These are phyloP conservation scores for Carallia brachiata DNA, from an alignment of 345 rosid species.

Conservation along the genomic window DNA sequence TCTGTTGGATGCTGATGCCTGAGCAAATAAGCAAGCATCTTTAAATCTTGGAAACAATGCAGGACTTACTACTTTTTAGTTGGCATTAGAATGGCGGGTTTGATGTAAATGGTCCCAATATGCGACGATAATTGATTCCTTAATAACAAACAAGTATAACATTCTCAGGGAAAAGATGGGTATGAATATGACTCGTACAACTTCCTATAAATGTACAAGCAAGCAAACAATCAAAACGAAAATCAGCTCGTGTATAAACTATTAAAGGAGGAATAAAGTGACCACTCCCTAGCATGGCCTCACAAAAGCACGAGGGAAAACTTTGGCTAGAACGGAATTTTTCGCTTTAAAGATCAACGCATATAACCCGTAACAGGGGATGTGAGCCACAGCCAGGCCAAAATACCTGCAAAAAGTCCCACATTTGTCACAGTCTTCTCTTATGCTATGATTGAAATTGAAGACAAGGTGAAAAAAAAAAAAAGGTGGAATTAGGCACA, in stretches of 20 bases:
- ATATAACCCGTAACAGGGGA: constrained; percentile 75
- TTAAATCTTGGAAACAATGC: too few relatives aligned
- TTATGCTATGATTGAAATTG: too few relatives aligned
- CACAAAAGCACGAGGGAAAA: constrained; percentile 52
- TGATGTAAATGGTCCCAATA: too few relatives aligned
- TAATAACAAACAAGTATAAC: too few relatives aligned
- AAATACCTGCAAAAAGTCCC: constrained; percentile 52
- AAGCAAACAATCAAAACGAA: not conserved
- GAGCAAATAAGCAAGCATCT: too few relatives aligned
- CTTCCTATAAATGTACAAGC: not conserved
- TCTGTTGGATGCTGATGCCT: too few relatives aligned
- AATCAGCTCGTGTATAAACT: not conserved
- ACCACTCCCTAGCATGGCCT: constrained; percentile 22
- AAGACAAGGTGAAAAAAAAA: not conserved
- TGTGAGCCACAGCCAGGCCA: constrained; percentile 47
- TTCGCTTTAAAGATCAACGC: constrained; percentile 56
- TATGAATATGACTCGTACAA: too few relatives aligned
- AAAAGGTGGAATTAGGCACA: not conserved
- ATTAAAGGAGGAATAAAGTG: not conserved
- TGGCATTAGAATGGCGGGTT: too few relatives aligned
- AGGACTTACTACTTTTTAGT: too few relatives aligned
- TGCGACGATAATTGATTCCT: too few relatives aligned
- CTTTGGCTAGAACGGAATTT: constrained; percentile 31
- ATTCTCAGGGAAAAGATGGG: too few relatives aligned
- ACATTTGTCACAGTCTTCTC: not conserved